A percentile compares a stretch with the other conserved stretches of the same genome.
phyloP scores from a whole-genome alignment of 169 alveolate genomes.

The Eimeria nieschulzi region DNA sequence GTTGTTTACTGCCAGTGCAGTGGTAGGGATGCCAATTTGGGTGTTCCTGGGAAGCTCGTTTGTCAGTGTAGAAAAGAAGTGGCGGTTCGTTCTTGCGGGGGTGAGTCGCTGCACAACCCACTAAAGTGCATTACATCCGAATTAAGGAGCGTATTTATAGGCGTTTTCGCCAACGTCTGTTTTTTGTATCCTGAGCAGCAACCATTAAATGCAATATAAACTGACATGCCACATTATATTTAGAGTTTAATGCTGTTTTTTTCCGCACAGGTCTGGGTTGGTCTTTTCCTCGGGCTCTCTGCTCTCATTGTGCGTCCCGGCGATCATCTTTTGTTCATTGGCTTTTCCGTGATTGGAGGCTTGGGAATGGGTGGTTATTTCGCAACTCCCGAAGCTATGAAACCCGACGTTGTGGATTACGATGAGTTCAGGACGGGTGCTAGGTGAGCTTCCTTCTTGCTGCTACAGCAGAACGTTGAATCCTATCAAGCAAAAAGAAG shows the following conservation, averaged over 20 bases:
- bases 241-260: neutral
- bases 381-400: constrained; percentile 67
- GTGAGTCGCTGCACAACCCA: no score
- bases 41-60: constrained; percentile 52
- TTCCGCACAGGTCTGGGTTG: constrained; percentile 1
- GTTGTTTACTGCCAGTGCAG: constrained; percentile 58
- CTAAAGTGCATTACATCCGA: no score
- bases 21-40: constrained; percentile 45
- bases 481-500: no score
- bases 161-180: no score
- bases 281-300: constrained; percentile 34
- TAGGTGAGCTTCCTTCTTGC: constrained; percentile 5
- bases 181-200: no score
- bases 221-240: neutral
- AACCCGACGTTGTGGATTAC: constrained; percentile 71
- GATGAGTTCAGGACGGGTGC: constrained; percentile 70
- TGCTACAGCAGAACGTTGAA: no score
- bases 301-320: constrained; percentile 52
- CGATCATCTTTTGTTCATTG: constrained; percentile 21
- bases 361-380: constrained; percentile 65
- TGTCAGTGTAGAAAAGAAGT: constrained; percentile 42
- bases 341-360: constrained; percentile 58
- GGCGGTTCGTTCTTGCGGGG: constrained; percentile 45
- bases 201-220: neutral
- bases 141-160: no score